Conservation (phyloP, 1,139 yeast species). For the Candida glucosophila region DNA sequence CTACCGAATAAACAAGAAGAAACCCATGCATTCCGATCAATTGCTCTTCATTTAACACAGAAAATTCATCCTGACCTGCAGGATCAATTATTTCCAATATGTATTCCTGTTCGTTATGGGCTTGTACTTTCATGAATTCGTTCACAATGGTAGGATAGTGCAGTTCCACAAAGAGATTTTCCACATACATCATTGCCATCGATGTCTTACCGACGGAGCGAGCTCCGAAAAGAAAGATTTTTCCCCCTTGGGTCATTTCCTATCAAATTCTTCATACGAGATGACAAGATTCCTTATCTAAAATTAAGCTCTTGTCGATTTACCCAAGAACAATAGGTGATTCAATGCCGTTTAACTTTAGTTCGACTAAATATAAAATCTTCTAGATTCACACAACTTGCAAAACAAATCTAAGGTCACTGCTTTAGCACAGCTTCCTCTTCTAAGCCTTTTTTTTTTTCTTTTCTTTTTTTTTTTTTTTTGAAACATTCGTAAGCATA, state of each 20-base stretch:
- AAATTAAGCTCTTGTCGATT: no score
- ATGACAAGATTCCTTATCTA: no score
- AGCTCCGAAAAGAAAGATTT: conserved; percentile 83
- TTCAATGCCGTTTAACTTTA: no score
- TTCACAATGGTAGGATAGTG: conserved; percentile 92
- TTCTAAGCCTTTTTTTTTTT: no score
- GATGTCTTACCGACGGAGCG: conserved; percentile 89
- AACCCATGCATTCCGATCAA: conserved; percentile 83
- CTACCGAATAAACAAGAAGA: conserved; percentile 73
- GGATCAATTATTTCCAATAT: conserved; percentile 85
- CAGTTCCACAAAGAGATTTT: conserved; percentile 80
- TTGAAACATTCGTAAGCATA: no score
- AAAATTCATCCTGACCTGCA: conserved; percentile 92
- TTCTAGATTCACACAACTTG: no score
- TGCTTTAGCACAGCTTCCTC: no score
- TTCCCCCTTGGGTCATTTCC: conserved; percentile 54
- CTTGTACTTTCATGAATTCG: conserved; percentile 69
- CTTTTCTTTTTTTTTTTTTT: no score
- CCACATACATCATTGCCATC: conserved; percentile 78
- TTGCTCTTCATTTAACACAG: conserved; percentile 76
- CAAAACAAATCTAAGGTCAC: no score
- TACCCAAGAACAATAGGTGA: no score
- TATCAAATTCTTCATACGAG: no score
- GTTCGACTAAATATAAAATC: no score
- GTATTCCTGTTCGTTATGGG: conserved; percentile 66